Conservation (phyloP, 2,329 filamentous ascomycete species). For the Phialophora expanda region DNA sequence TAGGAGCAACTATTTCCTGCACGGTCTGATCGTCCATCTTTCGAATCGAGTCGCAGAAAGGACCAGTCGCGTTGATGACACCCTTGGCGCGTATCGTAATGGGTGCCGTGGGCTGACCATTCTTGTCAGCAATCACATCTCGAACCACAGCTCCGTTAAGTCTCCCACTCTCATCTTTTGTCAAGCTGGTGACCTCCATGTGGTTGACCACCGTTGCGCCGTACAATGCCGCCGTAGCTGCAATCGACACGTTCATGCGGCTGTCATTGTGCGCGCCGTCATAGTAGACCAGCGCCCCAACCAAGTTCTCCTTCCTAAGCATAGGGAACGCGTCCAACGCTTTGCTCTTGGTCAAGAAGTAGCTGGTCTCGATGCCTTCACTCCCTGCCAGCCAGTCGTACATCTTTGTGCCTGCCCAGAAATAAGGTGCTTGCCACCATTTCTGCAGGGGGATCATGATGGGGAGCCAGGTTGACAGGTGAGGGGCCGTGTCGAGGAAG, state of each 20-base stretch:
- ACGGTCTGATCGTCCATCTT: slow-evolving; percentile 78
- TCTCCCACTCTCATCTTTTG: slow-evolving; percentile 74
- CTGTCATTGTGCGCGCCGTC: slow-evolving; percentile 93
- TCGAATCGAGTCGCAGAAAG: slow-evolving; percentile 83
- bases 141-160: slow-evolving; percentile 75
- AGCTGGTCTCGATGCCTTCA: slow-evolving; percentile 86
- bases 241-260: slow-evolving; percentile 86
- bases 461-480: slow-evolving; percentile 78
- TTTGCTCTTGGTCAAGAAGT: slow-evolving; percentile 85
- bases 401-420: slow-evolving; percentile 73
- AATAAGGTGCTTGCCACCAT: slow-evolving; percentile 82
- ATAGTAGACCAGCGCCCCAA: slow-evolving; percentile 87
- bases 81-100: slow-evolving; percentile 73
- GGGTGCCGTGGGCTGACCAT: slow-evolving; percentile 66
- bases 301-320: slow-evolving; percentile 77
- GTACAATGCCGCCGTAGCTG: slow-evolving; percentile 87
- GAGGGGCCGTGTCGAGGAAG: slow-evolving; percentile 80
- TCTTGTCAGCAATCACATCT: slow-evolving; percentile 69
- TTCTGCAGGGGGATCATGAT: slow-evolving; percentile 82
- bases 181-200: slow-evolving; percentile 75
- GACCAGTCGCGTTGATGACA: slow-evolving; percentile 86
- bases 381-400: slow-evolving; percentile 85
- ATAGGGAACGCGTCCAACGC: slow-evolving; percentile 87
- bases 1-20: slow-evolving; percentile 81
- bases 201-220: slow-evolving; percentile 83